phyloP scores from a whole-genome alignment of 352 stramenopile species.

The Aphanomyces euteiches region DNA sequence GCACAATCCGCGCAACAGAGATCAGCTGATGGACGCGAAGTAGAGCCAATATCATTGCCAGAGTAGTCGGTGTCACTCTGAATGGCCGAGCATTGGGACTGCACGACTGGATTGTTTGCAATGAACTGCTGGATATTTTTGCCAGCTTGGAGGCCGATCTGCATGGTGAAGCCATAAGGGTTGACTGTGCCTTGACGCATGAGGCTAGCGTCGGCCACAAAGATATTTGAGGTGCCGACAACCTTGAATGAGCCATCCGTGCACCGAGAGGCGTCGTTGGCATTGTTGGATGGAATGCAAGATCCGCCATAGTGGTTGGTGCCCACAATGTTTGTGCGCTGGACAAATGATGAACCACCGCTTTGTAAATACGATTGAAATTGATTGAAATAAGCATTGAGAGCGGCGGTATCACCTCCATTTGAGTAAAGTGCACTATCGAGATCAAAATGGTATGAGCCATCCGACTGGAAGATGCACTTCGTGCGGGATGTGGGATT shows the following conservation, averaged over 20 bases:
- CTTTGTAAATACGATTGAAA: background rate
- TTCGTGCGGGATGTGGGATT: conserved; percentile 52
- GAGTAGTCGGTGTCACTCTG: background rate
- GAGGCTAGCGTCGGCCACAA: conserved; percentile 52
- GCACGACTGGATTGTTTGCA: background rate
- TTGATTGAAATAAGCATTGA: conserved; percentile 42
- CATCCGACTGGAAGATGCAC: conserved; percentile 43
- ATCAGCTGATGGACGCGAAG: background rate
- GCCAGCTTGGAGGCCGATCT: conserved; percentile 53
- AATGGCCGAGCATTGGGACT: background rate
- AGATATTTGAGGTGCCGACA: conserved; percentile 63
- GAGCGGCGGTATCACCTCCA: conserved; percentile 45
- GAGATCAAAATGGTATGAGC: conserved; percentile 44
- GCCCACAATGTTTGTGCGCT: conserved; percentile 36
- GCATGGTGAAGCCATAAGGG: conserved; percentile 74
- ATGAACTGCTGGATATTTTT: conserved; percentile 3
- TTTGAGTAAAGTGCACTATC: conserved; percentile 42
- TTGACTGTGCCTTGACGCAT: conserved; percentile 66
- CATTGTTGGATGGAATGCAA: conserved; percentile 48
- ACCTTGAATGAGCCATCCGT: conserved; percentile 58
- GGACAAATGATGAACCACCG: conserved; percentile 38
- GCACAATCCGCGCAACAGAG: background rate
- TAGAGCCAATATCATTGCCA: background rate
- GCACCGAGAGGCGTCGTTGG: conserved; percentile 44
- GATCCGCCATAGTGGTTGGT: conserved; percentile 33